A percentile compares a stretch with the other conserved stretches of the same genome.
phyloP scores from a whole-genome alignment of 306 rosid genomes.

The Vigna nakashimae region DNA sequence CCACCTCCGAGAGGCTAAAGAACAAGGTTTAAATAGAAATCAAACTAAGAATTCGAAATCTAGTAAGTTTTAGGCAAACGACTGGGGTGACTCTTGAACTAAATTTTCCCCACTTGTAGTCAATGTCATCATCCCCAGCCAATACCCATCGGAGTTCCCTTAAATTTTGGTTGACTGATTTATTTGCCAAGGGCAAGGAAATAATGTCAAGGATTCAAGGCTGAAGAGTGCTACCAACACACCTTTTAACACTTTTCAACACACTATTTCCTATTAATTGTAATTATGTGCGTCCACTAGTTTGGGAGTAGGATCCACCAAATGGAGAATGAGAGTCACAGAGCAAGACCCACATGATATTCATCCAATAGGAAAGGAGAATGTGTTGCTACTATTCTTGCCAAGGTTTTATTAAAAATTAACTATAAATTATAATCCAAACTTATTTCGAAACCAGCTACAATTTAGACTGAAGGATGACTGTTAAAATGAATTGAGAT shows the following conservation, averaged over 20 bases:
- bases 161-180: background rate
- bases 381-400: background rate
- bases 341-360: background rate
- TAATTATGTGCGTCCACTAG: background rate
- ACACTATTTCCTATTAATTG: background rate
- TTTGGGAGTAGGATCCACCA: background rate
- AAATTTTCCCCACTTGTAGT: conserved; percentile 15
- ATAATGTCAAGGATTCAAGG: background rate
- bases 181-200: conserved; percentile 4
- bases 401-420: conserved; percentile 23
- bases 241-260: background rate
- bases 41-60: background rate
- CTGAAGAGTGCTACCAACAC: background rate
- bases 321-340: background rate
- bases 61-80: conserved; percentile 19
- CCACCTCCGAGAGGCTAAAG: conserved; percentile 7
- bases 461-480: conserved; percentile 11
- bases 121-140: conserved; percentile 5
- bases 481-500: conserved; percentile 20
- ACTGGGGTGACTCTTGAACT: background rate
- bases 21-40: conserved; percentile 10
- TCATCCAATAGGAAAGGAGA: background rate
- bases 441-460: conserved; percentile 19
- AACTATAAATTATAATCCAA: background rate
- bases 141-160: background rate